Base-by-base conservation (phyloP, 352 stramenopile genomes). In the Globisporangium recalcitrans region DNA sequence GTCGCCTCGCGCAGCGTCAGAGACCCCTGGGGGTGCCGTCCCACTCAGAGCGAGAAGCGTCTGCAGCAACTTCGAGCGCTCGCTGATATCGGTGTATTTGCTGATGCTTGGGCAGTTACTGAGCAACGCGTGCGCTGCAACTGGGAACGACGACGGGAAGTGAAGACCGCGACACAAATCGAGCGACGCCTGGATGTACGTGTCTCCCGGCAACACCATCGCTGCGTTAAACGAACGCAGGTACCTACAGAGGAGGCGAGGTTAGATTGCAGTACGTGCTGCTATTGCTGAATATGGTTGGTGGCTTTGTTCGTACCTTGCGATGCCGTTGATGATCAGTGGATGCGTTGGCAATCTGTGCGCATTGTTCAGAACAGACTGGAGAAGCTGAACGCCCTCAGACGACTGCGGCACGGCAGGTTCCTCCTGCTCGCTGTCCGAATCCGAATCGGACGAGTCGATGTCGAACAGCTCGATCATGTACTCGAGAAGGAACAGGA, bases 401-500 rank as follows among this genome's bases (percentile, higher is more conserved):
- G 52, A 61, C 22, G 68, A 68, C 40, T 52, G 58, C 31, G 69
- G 53, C 10, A 66, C 70, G 14, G 42, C 67, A 3, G 52, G 14
- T 24, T 65, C 38, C 54, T 86, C 75, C 4, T 46, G 44, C 7
- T 81, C 69, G 5, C 59, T 69, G 58, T 88, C 77, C 8, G 77
- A 76, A 22, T 84, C 75, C 11, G 77, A 88, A 58, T 83, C 82
- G 1, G 84, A 87, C n/a, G 80, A 90, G 62, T 90, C 75, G 56
- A 84, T 81, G 65, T 95, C 86, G 55, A 93, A 91, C 24, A 95
- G 65, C 63, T 95, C 86, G 51, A 93, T 77, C 63, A 82, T 81
- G 53, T 80, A 84, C 34, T 88, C 82, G 9, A 95, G 68, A 46
- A 95, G 70, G 58, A 79, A 92, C 16, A 93, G 63, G 10, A 91